Evolutionary conservation across 257 asterid genomes (phyloP).

Genomic region (Cinchona pubescens): DNA sequence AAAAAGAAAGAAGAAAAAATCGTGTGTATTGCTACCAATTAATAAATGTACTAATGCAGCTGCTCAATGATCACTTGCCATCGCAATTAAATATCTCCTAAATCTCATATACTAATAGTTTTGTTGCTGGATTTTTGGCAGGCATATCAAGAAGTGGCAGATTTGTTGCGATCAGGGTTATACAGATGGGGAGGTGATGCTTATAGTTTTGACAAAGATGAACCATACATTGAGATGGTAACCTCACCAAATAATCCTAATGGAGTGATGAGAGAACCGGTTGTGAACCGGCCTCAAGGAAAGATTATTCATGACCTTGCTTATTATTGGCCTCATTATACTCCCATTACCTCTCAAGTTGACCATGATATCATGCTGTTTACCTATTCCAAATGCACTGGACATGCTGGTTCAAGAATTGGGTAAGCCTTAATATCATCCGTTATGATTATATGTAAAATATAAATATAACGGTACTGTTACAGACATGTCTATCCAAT

Average conservation of each 20-base stretch:
- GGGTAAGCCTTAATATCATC: conserved; percentile 41
- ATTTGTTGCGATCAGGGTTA: conserved; percentile 48
- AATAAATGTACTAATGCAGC: no score
- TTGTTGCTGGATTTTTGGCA: conserved; percentile 24
- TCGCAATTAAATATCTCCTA: neutral
- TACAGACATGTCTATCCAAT: no score
- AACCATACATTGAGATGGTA: conserved; percentile 63
- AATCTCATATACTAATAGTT: neutral
- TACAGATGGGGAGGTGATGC: conserved; percentile 88
- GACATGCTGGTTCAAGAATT: conserved; percentile 90
- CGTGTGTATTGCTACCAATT: no score
- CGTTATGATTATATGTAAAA: no score
- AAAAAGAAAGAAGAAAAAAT: no score
- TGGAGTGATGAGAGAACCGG: conserved; percentile 49
- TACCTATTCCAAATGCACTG: conserved; percentile 83
- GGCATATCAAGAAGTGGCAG: conserved; percentile 59
- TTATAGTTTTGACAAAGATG: conserved; percentile 33
- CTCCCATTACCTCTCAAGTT: conserved; percentile 58
- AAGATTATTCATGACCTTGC: conserved; percentile 63
- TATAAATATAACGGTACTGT: no score
- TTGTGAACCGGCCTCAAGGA: conserved; percentile 49
- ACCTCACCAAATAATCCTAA: conserved; percentile 83
- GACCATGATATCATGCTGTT: conserved; percentile 72
- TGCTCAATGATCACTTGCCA: no score
- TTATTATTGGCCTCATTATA: conserved; percentile 91